These are phyloP conservation scores for Echium plantagineum DNA, from an alignment of 257 asterid species.

Conservation along the genomic window DNA sequence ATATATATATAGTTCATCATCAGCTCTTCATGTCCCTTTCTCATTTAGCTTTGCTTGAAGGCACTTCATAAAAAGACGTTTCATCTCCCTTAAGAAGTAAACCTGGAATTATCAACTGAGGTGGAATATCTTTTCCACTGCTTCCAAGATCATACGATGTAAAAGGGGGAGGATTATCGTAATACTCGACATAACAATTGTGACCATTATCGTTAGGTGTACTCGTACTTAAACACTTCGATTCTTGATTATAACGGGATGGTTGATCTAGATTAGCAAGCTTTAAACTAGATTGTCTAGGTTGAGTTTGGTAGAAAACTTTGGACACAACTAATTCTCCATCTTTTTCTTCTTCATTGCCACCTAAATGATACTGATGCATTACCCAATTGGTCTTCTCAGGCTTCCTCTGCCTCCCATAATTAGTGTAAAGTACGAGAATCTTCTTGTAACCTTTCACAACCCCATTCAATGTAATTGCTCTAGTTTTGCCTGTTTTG, in stretches of 20 bases:
- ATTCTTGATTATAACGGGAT: too few relatives aligned
- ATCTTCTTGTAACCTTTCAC: slow-evolving; percentile 53
- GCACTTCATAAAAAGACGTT: slow-evolving; percentile 46
- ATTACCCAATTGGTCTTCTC: slow-evolving; percentile 5
- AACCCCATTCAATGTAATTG: slow-evolving; percentile 20
- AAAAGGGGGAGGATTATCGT: slow-evolving; percentile 19
- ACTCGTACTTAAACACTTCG: too few relatives aligned
- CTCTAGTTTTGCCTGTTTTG: slow-evolving; percentile 58
- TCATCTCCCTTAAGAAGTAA: slow-evolving; percentile 47
- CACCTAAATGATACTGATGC: slow-evolving; percentile 4
- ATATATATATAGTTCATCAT: too few relatives aligned
- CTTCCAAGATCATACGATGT: slow-evolving; percentile 21
- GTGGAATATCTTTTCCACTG: slow-evolving; percentile 29
- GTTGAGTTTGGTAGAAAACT: slow-evolving; percentile 1
- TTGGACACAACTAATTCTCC: slow-evolving; percentile 2
- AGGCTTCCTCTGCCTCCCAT: slow-evolving; percentile 20
- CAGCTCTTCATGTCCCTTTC: background rate
- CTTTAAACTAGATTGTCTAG: background rate
- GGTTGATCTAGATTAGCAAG: background rate
- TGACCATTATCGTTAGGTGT: too few relatives aligned
- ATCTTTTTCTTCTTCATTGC: background rate
- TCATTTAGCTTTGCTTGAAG: slow-evolving; percentile 64
- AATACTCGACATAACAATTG: slow-evolving; percentile 29
- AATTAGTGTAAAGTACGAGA: slow-evolving; percentile 60
- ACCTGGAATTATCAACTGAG: slow-evolving; percentile 25